Evolutionary conservation across 2,329 filamentous ascomycete genomes (phyloP).

Genomic region (Pseudonectria buxi): DNA sequence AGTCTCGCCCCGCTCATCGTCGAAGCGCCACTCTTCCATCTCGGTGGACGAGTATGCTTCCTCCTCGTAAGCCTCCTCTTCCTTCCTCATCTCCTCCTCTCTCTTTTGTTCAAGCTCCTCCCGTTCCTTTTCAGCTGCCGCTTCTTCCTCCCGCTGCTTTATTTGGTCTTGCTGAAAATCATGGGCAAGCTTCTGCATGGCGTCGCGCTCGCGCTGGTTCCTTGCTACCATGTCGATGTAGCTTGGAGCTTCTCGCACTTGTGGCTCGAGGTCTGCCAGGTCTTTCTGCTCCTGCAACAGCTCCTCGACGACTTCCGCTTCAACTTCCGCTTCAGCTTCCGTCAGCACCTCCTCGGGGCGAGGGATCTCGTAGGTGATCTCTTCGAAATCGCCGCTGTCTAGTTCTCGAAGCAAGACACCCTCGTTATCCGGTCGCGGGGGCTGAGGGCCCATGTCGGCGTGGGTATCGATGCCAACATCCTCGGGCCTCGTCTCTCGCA

Average conservation of each 20-base stretch:
- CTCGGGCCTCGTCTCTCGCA: constrained; percentile 53
- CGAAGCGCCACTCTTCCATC: constrained; percentile 1
- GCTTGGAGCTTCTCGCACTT: constrained; percentile 23
- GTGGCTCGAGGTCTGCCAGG: constrained; percentile 18
- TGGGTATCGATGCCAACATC: constrained; percentile 46
- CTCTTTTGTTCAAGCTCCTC: constrained; percentile 28
- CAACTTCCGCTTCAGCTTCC: constrained; percentile 9
- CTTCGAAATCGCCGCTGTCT: constrained; percentile 52
- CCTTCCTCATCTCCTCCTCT: constrained; percentile 22
- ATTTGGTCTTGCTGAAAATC: constrained; percentile 46
- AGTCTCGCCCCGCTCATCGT: constrained; percentile 22
- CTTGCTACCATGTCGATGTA: constrained; percentile 45
- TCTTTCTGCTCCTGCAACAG: neutral
- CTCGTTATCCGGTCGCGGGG: constrained; percentile 25
- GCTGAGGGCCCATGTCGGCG: constrained; percentile 28
- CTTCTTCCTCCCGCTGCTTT: constrained; percentile 26
- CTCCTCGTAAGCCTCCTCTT: constrained; percentile 25
- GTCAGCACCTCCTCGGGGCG: constrained; percentile 4
- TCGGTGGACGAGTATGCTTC: constrained; percentile 24
- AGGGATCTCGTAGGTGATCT: constrained; percentile 44
- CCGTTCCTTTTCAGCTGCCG: constrained; percentile 27
- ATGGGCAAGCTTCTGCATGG: constrained; percentile 47
- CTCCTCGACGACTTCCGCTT: constrained; percentile 20
- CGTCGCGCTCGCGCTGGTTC: constrained; percentile 49
- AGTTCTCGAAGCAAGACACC: constrained; percentile 46